Evolutionary conservation across 2,329 filamentous ascomycete species (phyloP).

Genomic region (Microcyclospora pomicola): DNA sequence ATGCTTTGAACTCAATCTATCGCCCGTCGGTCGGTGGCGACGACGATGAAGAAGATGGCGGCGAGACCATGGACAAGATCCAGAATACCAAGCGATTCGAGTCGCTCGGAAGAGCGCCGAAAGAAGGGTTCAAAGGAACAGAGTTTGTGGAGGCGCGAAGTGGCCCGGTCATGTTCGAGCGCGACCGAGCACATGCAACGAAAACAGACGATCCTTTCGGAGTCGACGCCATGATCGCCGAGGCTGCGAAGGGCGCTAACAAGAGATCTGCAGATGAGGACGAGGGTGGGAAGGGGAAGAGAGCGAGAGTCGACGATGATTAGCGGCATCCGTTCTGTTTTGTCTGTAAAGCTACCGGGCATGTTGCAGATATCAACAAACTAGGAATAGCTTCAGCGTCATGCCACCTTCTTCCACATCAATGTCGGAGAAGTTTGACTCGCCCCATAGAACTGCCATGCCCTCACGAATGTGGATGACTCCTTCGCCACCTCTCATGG

Average conservation of each 20-base stretch:
- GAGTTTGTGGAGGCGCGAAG: conserved; percentile 71
- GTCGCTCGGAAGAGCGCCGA: conserved; percentile 60
- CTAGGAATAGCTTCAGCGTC: too few species aligned
- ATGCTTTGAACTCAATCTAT: conserved; percentile 90
- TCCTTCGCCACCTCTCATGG: too few species aligned
- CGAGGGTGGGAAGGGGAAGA: conserved; percentile 44
- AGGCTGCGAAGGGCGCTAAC: conserved; percentile 53
- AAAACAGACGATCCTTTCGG: conserved; percentile 64
- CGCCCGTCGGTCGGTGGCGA: conserved; percentile 58
- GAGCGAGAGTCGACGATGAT: conserved; percentile 65
- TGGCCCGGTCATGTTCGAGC: conserved; percentile 93
- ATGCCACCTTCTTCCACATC: too few species aligned
- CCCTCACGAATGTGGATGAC: too few species aligned
- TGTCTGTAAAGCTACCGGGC: too few species aligned
- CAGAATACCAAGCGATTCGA: conserved; percentile 79
- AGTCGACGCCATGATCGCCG: conserved; percentile 82
- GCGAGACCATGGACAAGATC: conserved; percentile 73
- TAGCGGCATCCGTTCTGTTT: conserved; percentile 1
- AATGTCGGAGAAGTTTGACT: too few species aligned
- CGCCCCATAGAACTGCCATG: too few species aligned
- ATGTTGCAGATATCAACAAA: too few species aligned
- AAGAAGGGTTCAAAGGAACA: conserved; percentile 77
- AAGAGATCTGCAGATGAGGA: conserved; percentile 68
- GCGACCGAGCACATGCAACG: conserved; percentile 48
- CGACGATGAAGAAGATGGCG: conserved; percentile 63